These are phyloP conservation scores for Venturia pyrina DNA, from an alignment of 2,329 filamentous ascomycete genomes.

Conservation along the genomic window DNA sequence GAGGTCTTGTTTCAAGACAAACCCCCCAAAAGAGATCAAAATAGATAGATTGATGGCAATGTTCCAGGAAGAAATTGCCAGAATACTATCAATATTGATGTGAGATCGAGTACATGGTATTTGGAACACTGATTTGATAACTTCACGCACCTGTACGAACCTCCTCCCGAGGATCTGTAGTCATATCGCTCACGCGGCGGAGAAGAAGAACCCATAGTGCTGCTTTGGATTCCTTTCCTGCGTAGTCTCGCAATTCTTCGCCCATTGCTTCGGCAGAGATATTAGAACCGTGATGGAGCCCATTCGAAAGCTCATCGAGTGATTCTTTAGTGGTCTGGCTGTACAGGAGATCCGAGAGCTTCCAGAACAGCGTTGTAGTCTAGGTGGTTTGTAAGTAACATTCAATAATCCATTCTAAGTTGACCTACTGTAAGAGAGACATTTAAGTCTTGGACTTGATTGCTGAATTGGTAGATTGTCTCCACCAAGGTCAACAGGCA, in stretches of 20 bases:
- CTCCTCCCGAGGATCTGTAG: conserved; percentile 62
- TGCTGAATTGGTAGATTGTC: conserved; percentile 80
- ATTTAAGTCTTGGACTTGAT: conserved; percentile 84
- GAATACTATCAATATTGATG: not conserved
- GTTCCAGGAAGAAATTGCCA: not conserved
- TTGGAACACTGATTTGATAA: not conserved
- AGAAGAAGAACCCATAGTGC: conserved; percentile 73
- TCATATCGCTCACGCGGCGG: conserved; percentile 59
- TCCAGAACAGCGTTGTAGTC: conserved; percentile 94
- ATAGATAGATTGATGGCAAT: not conserved
- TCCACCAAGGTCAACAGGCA: conserved; percentile 72
- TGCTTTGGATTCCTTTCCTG: conserved; percentile 53
- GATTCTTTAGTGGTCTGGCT: conserved; percentile 26
- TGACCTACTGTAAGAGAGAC: conserved; percentile 73
- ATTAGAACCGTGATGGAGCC: conserved; percentile 14
- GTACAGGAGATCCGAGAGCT: conserved; percentile 77
- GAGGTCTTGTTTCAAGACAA: conserved; percentile 55
- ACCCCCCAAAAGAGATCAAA: not conserved
- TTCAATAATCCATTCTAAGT: not conserved
- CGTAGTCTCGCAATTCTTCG: conserved; percentile 45
- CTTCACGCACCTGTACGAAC: conserved; percentile 62
- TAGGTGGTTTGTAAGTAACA: conserved; percentile 22
- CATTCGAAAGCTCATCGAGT: conserved; percentile 7
- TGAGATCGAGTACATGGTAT: not conserved
- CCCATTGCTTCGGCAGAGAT: conserved; percentile 22